Evolutionary conservation across 2,329 filamentous ascomycete species (phyloP), one percentile per base, ranked within the genome.

Genomic region (Cytospora chrysosperma): DNA sequence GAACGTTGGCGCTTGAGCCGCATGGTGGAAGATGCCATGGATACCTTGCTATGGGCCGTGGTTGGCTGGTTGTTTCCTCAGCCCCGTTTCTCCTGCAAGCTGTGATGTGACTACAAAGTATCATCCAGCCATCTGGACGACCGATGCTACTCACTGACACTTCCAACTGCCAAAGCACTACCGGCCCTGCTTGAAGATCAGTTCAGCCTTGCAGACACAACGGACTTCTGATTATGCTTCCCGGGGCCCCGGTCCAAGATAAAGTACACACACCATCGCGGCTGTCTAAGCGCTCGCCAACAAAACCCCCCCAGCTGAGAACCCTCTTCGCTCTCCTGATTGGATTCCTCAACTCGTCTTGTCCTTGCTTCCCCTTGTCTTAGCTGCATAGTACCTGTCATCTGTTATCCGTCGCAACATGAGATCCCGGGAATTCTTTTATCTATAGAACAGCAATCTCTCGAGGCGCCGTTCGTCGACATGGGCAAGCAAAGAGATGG

Each of bases 231-330:
- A 28, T 43, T 19, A 28, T 27, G 32, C 34, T 24, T 24, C 30
- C 24, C 10, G 56, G 5, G 27, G 32, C 32, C 32, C 32, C 32
- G 10, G 32, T 34, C 32, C 40, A 19, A 43, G 30, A 21, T 40
- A 61, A 51, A 34, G 32, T 34, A 34, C 58, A 27, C 58, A 55
- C 58, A 27, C 58, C 58, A 49, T 61, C 58, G 58, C 58, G 58
- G 58, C 59, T 61, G 51, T 61, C 49, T 56, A 61, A 55, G 59
- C 59, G 59, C 59, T 34, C 51, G 51, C 52, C 21, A 43, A 28
- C 32, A 37, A 15, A 13, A n/a, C 43, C 19, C 43, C 24, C 43
- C 37, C 43, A 37, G 59, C 40, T 49, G 59, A 55, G n/a, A 12
- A 28, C 15, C 17, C 52, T 34, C 15, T 26, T 32, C 28, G 26